phyloP scores from a whole-genome alignment of 306 rosid species.

The Sechiopsis laciniata region DNA sequence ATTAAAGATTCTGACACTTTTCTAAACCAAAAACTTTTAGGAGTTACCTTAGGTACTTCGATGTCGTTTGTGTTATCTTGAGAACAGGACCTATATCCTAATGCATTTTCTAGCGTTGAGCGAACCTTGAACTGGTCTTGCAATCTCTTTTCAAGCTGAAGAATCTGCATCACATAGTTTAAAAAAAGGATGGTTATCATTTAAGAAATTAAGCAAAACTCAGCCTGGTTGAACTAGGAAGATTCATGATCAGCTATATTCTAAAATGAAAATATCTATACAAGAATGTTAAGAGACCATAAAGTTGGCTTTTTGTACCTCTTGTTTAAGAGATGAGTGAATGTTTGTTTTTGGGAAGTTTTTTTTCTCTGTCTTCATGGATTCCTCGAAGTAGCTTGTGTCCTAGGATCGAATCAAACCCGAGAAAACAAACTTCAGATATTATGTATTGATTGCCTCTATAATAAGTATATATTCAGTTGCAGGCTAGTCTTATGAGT shows the following conservation, averaged over 20 bases:
- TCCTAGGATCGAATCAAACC: constrained; percentile 50
- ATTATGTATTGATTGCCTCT: neutral
- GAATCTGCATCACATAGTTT: constrained; percentile 46
- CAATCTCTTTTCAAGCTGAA: constrained; percentile 73
- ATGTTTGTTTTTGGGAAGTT: constrained; percentile 46
- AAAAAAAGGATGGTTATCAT: neutral
- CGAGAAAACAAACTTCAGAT: constrained; percentile 24
- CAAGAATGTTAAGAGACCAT: neutral
- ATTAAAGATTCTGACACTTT: neutral
- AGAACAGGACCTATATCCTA: constrained; percentile 58
- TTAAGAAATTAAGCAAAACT: neutral
- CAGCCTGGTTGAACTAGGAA: neutral
- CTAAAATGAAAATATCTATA: neutral
- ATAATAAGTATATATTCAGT: neutral
- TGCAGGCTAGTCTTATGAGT: neutral
- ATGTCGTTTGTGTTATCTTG: constrained; percentile 36
- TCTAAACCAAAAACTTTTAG: constrained; percentile 9
- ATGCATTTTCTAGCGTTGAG: constrained; percentile 62
- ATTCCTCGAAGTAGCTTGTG: constrained; percentile 42
- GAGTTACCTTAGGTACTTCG: constrained; percentile 60
- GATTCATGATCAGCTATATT: neutral
- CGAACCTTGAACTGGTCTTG: constrained; percentile 79
- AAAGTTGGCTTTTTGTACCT: constrained; percentile 41
- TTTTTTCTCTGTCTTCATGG: constrained; percentile 38
- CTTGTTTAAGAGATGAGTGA: constrained; percentile 67